Percentiles rank a stretch among this genome's conserved stretches.
Conservation (phyloP, 495 filamentous ascomycete species). For the Extremus antarcticus region DNA sequence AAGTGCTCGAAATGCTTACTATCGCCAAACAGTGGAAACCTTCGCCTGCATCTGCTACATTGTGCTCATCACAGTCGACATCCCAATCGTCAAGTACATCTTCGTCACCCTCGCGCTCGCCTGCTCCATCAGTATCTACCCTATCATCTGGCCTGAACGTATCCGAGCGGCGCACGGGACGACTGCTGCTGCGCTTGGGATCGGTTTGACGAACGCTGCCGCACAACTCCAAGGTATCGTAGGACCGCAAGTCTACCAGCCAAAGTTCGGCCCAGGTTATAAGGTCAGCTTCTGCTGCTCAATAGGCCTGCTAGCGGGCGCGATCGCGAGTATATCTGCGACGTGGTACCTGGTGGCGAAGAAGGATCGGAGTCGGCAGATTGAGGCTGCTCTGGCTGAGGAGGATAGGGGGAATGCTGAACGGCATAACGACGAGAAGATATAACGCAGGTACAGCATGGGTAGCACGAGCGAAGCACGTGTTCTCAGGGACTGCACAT, state of each 20-base stretch:
- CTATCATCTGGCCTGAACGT: constrained; percentile 9
- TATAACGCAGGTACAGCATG: too few species aligned
- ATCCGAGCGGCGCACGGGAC: constrained; percentile 8
- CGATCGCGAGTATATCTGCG: constrained; percentile 1
- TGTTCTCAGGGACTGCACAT: too few species aligned
- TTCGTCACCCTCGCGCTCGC: constrained; percentile 5
- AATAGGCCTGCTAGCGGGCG: constrained; percentile 3
- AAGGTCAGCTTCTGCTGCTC: constrained; percentile 1
- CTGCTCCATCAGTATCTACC: constrained; percentile 11
- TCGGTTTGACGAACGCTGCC: constrained; percentile 3
- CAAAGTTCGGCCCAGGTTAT: constrained; percentile 6
- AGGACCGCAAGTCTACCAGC: constrained; percentile 4
- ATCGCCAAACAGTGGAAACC: background rate
- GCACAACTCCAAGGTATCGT: constrained; percentile 8
- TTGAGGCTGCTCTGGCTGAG: too few species aligned
- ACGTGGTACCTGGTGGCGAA: constrained; percentile 6
- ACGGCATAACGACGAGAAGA: too few species aligned
- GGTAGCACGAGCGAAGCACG: too few species aligned
- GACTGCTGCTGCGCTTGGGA: constrained; percentile 2
- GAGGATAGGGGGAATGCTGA: too few species aligned
- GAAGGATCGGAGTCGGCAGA: constrained; percentile 2
- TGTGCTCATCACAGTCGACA: constrained; percentile 4
- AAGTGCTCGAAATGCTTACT: too few species aligned
- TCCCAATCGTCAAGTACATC: constrained; percentile 1
- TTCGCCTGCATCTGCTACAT: constrained; percentile 9